Evolutionary conservation across 148 eudicot species (phyloP).

Genomic region (Talinum fruticosum): DNA sequence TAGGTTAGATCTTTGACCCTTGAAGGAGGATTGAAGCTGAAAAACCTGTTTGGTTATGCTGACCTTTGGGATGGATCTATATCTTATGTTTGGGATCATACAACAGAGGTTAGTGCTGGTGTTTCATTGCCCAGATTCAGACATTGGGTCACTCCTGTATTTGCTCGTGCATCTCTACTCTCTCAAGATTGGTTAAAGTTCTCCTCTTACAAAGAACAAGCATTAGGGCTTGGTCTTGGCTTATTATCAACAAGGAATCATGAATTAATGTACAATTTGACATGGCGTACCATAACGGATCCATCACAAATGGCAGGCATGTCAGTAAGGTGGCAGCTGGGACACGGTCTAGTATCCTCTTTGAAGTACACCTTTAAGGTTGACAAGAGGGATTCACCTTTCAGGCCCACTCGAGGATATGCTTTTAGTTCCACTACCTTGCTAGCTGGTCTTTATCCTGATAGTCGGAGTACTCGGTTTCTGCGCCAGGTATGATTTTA

Average conservation of each 20-base stretch:
- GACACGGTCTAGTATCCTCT: constrained; percentile 77
- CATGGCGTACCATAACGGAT: constrained; percentile 86
- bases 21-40: constrained; percentile 77
- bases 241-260: constrained; percentile 65
- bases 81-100: constrained; percentile 82
- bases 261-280: constrained; percentile 66
- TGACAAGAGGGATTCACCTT: constrained; percentile 70
- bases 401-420: constrained; percentile 91
- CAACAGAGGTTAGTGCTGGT: constrained; percentile 76
- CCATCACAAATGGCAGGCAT: constrained; percentile 82
- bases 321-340: constrained; percentile 88
- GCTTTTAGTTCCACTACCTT: constrained; percentile 75
- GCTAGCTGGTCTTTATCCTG: constrained; percentile 82
- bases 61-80: constrained; percentile 88
- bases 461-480: constrained; percentile 64
- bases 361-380: constrained; percentile 77
- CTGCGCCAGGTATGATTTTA: constrained; percentile 70
- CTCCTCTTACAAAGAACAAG: constrained; percentile 81
- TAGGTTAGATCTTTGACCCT: constrained; percentile 86
- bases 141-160: constrained; percentile 51
- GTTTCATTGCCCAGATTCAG: constrained; percentile 67
- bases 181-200: constrained; percentile 90
- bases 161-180: constrained; percentile 70
- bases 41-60: constrained; percentile 76
- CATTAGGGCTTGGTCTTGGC: constrained; percentile 70